phyloP scores from a whole-genome alignment of 495 filamentous ascomycete species.

The Trichoderma asperelloides region DNA sequence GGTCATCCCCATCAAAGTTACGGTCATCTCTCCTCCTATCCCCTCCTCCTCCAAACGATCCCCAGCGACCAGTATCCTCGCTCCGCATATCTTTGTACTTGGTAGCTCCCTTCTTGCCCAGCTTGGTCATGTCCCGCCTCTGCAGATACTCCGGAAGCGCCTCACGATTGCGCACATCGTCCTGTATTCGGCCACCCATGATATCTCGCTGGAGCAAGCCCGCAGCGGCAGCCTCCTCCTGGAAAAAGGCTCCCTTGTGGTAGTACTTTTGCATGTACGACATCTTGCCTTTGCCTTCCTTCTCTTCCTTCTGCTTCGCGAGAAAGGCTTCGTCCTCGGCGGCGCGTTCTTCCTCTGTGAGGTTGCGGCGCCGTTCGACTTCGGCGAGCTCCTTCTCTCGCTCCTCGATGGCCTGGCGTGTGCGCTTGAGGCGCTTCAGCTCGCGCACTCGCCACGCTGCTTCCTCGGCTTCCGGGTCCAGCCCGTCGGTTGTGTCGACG shows the following conservation, averaged over 20 bases:
- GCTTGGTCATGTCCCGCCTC: constrained; percentile 84
- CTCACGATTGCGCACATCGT: constrained; percentile 72
- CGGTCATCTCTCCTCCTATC: constrained; percentile 25
- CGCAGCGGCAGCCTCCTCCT: constrained; percentile 63
- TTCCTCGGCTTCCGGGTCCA: constrained; percentile 82
- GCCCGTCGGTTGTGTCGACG: constrained; percentile 76
- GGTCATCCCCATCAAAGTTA: constrained; percentile 44
- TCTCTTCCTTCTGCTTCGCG: constrained; percentile 74
- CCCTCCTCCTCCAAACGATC: constrained; percentile 43
- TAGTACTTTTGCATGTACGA: constrained; percentile 92
- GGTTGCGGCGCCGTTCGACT: constrained; percentile 75
- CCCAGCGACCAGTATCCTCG: constrained; percentile 90
- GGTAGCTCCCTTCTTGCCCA: constrained; percentile 87
- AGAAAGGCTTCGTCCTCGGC: constrained; percentile 78
- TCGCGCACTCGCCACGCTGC: constrained; percentile 94
- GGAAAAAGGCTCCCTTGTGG: constrained; percentile 94
- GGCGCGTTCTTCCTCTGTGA: constrained; percentile 79
- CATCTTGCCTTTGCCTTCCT: constrained; percentile 75
- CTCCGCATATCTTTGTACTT: constrained; percentile 79
- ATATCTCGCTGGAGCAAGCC: constrained; percentile 69
- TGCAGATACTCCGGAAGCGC: constrained; percentile 88
- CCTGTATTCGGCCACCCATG: constrained; percentile 69
- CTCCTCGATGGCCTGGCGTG: constrained; percentile 73
- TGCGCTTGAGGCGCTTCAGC: constrained; percentile 75
- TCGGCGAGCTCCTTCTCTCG: constrained; percentile 83